A percentile compares a stretch with the other conserved stretches of the same genome.
These are phyloP conservation scores for Mucor indicus DNA, from an alignment of 371 early-diverging fungal species.

Conservation along the genomic window DNA sequence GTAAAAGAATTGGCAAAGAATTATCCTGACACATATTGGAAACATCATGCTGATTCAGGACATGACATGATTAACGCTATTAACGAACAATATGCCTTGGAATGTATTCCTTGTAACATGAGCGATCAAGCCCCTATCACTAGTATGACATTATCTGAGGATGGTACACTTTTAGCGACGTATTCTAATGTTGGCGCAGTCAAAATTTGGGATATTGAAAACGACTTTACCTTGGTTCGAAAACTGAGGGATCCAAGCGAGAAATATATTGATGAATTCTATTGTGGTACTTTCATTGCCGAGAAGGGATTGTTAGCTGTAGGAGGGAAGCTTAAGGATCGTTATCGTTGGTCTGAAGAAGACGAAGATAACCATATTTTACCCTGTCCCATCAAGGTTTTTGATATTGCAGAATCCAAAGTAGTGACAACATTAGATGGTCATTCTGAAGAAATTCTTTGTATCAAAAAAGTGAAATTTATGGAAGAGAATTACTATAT, in stretches of 20 bases:
- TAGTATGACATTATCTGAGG: constrained; percentile 76
- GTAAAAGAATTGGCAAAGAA: constrained; percentile 46
- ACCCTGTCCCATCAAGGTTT: constrained; percentile 86
- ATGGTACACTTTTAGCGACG: constrained; percentile 81
- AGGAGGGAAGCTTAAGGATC: constrained; percentile 69
- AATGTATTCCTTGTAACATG: constrained; percentile 47
- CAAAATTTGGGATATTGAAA: constrained; percentile 76
- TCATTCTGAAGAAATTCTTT: constrained; percentile 83
- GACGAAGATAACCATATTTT: constrained; percentile 91
- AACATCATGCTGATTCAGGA: constrained; percentile 41
- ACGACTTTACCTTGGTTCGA: constrained; percentile 61
- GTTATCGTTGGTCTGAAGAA: constrained; percentile 77
- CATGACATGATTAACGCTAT: constrained; percentile 56
- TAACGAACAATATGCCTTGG: constrained; percentile 62
- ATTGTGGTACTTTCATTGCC: constrained; percentile 72
- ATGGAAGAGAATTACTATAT: constrained; percentile 77
- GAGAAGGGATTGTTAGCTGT: constrained; percentile 35
- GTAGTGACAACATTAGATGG: constrained; percentile 71
- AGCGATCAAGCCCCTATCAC: constrained; percentile 64
- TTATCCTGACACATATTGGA: constrained; percentile 68
- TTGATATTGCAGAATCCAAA: constrained; percentile 70
- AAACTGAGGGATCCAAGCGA: constrained; percentile 77
- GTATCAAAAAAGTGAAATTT: constrained; percentile 70
- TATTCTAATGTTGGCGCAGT: constrained; percentile 79
- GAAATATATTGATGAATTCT: constrained; percentile 86